phyloP scores from a whole-genome alignment of 2,329 filamentous ascomycete species.

The Trichoderma aggressivum region DNA sequence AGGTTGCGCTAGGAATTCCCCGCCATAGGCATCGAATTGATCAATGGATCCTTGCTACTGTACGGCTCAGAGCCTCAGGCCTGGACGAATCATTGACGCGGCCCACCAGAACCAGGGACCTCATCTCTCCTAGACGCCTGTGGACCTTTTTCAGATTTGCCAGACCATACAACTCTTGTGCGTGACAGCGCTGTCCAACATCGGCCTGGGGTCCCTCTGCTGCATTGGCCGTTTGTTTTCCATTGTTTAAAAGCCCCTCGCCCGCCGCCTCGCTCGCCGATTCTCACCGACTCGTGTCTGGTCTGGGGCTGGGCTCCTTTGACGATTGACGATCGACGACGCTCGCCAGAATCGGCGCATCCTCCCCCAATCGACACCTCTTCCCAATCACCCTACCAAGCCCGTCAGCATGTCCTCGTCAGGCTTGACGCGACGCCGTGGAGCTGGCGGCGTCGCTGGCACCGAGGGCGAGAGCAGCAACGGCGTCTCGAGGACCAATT shows the following conservation, averaged over 20 bases:
- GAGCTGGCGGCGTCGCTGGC: conserved; percentile 58
- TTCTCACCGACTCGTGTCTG: conserved; percentile 15
- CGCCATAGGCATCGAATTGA: background rate
- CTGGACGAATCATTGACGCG: conserved; percentile 10
- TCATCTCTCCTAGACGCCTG: conserved; percentile 16
- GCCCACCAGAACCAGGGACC: conserved; percentile 17
- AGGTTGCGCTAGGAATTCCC: background rate
- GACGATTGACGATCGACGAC: conserved; percentile 15
- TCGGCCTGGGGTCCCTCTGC: background rate
- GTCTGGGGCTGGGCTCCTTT: conserved; percentile 4
- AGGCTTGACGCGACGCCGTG: conserved; percentile 62
- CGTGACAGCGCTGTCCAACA: conserved; percentile 3
- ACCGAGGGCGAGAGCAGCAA: conserved; percentile 57
- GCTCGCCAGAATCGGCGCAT: conserved; percentile 10
- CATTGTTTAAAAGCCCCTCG: background rate
- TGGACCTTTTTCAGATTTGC: conserved; percentile 20
- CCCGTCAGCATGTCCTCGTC: conserved; percentile 40
- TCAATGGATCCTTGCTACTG: background rate
- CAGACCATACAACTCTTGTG: conserved; percentile 4
- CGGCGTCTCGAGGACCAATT: conserved; percentile 56
- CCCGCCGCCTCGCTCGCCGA: background rate
- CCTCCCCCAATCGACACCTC: background rate
- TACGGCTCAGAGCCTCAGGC: conserved; percentile 5
- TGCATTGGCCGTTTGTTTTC: background rate
- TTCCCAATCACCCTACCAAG: conserved; percentile 20